These are phyloP conservation scores for Bocquillonia castaneifolia DNA, from an alignment of 441 rosid species.

Conservation along the genomic window DNA sequence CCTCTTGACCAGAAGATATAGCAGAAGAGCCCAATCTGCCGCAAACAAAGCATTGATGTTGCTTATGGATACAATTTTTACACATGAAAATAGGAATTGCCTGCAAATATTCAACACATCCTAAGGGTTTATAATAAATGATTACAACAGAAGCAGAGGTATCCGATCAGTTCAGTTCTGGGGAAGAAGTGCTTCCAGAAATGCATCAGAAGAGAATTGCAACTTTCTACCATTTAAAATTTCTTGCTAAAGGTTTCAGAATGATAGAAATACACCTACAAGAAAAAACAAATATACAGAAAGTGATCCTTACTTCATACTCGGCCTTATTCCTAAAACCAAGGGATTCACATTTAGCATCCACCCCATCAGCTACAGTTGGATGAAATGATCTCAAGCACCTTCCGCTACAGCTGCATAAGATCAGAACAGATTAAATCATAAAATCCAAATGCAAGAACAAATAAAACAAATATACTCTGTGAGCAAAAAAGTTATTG, in stretches of 20 bases:
- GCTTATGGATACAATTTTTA: slow-evolving; percentile 44
- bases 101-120: slow-evolving; percentile 32
- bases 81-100: slow-evolving; percentile 43
- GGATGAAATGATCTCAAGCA: slow-evolving; percentile 80
- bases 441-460: neutral
- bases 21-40: slow-evolving; percentile 62
- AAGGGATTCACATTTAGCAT: slow-evolving; percentile 42
- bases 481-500: neutral
- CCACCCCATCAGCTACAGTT: slow-evolving; percentile 35
- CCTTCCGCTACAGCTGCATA: slow-evolving; percentile 58
- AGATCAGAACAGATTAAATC: slow-evolving; percentile 19
- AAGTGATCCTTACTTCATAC: slow-evolving; percentile 38
- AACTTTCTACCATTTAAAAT: neutral
- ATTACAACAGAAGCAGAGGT: neutral
- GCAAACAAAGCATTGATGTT: slow-evolving; percentile 68
- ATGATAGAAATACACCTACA: neutral
- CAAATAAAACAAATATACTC: neutral
- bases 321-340: slow-evolving; percentile 38
- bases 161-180: neutral
- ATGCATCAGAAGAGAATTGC: neutral
- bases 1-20: slow-evolving; percentile 48
- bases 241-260: neutral
- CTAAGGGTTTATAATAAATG: neutral
- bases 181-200: neutral
- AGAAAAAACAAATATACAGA: neutral